Base-by-base conservation (phyloP, 1,284 basidiomycete genomes). In the Leucocoprinus gongylophorus region DNA sequence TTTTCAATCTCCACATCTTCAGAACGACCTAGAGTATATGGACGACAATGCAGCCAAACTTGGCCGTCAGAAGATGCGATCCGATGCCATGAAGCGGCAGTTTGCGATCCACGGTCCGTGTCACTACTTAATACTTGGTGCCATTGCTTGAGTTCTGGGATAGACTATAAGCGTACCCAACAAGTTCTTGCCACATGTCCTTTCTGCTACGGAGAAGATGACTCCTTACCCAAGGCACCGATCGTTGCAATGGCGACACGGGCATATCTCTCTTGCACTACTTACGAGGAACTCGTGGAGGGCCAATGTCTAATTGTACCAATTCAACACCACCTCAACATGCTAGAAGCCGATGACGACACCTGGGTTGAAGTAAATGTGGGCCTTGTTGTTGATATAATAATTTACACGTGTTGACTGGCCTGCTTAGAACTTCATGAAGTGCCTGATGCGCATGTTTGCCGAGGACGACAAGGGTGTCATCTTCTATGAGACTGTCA, bases 281-380 rank as follows among this genome's bases (percentile, higher is more conserved):
- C 83, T 23, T 80, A 76, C 29, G 94, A 99, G 63, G 91, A 95
- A 61, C 75, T 99, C 6, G 80, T 92, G 0, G 75, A 82, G 1
- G 92, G 92, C 0, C 97, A 99, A 64, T 94, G 92, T 64, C 73
- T 93, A 30, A 98, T 99, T 59, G 93, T 97, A 1, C 97, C 97
- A 0, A 89, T 97, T 41, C 90, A 95, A 59, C 97, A 99, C 67
- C 86, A 93, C 65, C 68, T 99, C 38, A 88, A 83, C 51, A 88
- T 86, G 72, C 75, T 99, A 2, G 97, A 99, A 67, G 89, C 86
- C 20, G 97, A 99, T 60, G 95, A 98, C 58, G 95, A 99, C 62
- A 89, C 95, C 35, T 99, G 97, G 97, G 94, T 97, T 55, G 94
- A 97, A 78, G 83, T 93, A 53, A 79, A 79, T 68, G 94, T 95